A percentile compares a stretch with the other conserved stretches of the same genome.
These are phyloP conservation scores for Clarireedia paspali DNA, from an alignment of 2,329 filamentous ascomycete genomes.

Conservation along the genomic window DNA sequence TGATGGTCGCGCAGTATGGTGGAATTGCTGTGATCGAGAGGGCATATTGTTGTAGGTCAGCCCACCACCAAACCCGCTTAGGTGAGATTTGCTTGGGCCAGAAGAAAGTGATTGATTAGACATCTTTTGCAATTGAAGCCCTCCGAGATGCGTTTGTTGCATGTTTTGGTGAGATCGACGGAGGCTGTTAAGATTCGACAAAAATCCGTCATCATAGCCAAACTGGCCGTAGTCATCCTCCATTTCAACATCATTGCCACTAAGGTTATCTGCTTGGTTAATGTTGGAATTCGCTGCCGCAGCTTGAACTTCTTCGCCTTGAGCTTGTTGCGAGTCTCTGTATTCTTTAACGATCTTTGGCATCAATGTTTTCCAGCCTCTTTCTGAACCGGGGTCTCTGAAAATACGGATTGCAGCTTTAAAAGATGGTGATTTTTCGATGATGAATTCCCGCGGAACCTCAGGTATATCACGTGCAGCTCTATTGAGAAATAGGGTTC, in stretches of 20 bases:
- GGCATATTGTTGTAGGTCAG: neutral
- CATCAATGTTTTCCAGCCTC: constrained; percentile 26
- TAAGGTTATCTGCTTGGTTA: neutral
- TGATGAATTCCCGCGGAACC: constrained; percentile 22
- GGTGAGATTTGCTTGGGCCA: neutral
- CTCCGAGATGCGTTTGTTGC: neutral
- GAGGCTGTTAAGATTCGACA: neutral
- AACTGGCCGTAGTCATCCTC: neutral
- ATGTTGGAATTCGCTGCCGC: neutral
- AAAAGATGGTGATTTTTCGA: constrained; percentile 19
- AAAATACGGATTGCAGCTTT: constrained; percentile 28
- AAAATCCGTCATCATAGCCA: too few relatives aligned
- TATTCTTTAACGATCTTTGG: constrained; percentile 27
- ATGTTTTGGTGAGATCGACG: neutral
- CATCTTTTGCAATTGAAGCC: neutral
- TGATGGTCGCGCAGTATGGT: neutral
- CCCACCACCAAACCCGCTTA: neutral
- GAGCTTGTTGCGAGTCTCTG: neutral
- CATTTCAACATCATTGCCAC: neutral
- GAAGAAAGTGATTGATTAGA: neutral
- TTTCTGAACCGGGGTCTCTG: constrained; percentile 25
- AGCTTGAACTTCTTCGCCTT: neutral
- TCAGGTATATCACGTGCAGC: constrained; percentile 24
- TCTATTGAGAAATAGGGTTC: constrained; percentile 20
- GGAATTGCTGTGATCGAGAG: neutral